phyloP scores from a whole-genome alignment of 148 eudicot species.

The Persicaria tinctoria region DNA sequence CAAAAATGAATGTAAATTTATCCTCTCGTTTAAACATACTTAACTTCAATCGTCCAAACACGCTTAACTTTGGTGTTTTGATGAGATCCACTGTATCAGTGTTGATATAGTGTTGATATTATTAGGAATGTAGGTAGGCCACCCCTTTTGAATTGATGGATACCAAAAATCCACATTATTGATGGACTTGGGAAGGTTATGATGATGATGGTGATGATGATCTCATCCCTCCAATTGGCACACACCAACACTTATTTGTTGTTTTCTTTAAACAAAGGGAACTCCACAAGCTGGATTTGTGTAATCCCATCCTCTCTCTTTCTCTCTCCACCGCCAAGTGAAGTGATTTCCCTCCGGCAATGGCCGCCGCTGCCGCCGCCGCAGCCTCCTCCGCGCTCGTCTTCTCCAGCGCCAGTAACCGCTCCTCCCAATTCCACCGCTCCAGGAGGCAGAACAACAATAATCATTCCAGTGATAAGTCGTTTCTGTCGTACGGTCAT shows the following conservation, averaged over 20 bases:
- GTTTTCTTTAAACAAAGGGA: background rate
- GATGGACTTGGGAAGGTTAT: background rate
- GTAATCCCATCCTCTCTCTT: background rate
- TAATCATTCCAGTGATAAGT: background rate
- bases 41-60: no score
- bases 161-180: background rate
- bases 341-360: background rate
- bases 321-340: background rate
- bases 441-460: background rate
- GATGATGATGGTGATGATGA: background rate
- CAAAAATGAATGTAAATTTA: no score
- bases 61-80: no score
- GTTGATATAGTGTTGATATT: no score
- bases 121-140: background rate
- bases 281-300: background rate
- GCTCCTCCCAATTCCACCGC: conserved; percentile 15
- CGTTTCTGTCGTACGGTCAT: background rate
- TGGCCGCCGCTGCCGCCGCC: conserved; percentile 16
- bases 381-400: conserved; percentile 16
- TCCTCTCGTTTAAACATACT: no score
- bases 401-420: conserved; percentile 7
- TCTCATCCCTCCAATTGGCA: background rate
- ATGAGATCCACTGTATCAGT: no score
- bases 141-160: background rate
- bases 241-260: background rate